Percentiles rank a stretch among this genome's conserved stretches.
phyloP scores from a whole-genome alignment of 2,329 filamentous ascomycete species.

The Bipolaris zeicola region DNA sequence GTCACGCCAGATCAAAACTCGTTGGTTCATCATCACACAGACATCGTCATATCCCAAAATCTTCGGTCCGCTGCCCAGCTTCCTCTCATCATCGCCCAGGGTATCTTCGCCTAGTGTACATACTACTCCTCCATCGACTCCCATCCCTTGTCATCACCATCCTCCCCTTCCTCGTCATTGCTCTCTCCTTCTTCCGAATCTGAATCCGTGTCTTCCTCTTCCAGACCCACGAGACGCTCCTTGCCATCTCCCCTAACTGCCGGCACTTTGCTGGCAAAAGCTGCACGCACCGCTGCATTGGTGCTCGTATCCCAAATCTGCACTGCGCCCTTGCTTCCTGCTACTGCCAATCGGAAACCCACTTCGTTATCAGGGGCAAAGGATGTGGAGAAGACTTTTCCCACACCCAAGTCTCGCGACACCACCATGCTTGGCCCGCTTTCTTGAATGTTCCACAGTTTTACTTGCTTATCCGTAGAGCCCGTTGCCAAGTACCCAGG shows the following conservation, averaged over 20 bases:
- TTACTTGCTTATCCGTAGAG: slow-evolving; percentile 92
- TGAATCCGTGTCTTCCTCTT: slow-evolving; percentile 67
- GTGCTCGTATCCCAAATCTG: slow-evolving; percentile 98
- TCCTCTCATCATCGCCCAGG: slow-evolving; percentile 6
- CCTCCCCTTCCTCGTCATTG: slow-evolving; percentile 48
- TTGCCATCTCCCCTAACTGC: slow-evolving; percentile 65
- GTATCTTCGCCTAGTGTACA: slow-evolving; percentile 18
- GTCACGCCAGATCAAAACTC: not conserved
- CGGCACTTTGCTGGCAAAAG: slow-evolving; percentile 75
- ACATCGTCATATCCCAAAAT: not conserved
- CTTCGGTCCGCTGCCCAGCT: not conserved
- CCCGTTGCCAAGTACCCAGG: slow-evolving; percentile 94
- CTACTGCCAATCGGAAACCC: slow-evolving; percentile 88
- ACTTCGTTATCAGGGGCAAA: slow-evolving; percentile 93
- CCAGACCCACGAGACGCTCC: slow-evolving; percentile 79
- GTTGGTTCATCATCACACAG: not conserved
- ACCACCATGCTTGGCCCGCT: slow-evolving; percentile 88
- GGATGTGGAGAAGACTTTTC: slow-evolving; percentile 87
- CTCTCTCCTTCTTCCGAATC: slow-evolving; percentile 59
- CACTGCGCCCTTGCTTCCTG: slow-evolving; percentile 89
- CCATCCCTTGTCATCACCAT: slow-evolving; percentile 44
- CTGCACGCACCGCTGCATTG: slow-evolving; percentile 81
- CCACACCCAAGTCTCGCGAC: slow-evolving; percentile 87
- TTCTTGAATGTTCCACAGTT: slow-evolving; percentile 89
- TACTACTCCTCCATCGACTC: slow-evolving; percentile 51